phyloP scores from a whole-genome alignment of 148 eudicot genomes.

The Vaccinium darrowii region DNA sequence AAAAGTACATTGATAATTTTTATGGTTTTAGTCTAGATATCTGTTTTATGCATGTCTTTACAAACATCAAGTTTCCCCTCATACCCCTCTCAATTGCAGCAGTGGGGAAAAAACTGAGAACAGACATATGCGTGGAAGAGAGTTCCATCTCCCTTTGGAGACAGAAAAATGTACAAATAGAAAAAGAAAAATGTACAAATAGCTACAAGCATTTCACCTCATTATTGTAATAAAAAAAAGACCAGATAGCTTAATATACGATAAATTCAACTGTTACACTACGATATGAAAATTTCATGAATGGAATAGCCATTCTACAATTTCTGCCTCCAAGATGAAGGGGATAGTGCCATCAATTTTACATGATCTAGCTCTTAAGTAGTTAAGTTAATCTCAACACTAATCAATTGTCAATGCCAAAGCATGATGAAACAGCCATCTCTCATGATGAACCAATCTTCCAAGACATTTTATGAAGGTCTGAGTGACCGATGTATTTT shows the following conservation, averaged over 20 bases:
- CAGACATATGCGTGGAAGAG: not conserved
- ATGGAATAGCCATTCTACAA: not conserved
- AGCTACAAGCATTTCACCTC: not conserved
- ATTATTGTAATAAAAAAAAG: not conserved
- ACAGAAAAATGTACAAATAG: not conserved
- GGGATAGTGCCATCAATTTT: not conserved
- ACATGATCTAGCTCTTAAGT: not conserved
- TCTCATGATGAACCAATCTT: not conserved
- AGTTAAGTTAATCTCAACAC: not conserved
- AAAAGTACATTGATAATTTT: too few species aligned
- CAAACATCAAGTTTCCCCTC: not conserved
- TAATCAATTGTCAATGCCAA: not conserved
- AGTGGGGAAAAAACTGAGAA: not conserved
- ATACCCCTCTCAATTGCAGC: not conserved
- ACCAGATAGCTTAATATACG: not conserved
- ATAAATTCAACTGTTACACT: not conserved
- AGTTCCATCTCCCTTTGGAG: not conserved
- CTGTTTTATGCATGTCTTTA: not conserved
- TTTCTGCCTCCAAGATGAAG: not conserved
- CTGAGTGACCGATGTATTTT: not conserved
- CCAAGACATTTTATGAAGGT: slow-evolving; percentile 4
- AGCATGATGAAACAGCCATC: not conserved
- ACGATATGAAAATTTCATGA: not conserved
- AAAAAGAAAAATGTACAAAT: not conserved
- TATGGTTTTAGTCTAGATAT: not conserved